Conservation (phyloP, 495 filamentous ascomycete species). For the Tuber borchii region DNA sequence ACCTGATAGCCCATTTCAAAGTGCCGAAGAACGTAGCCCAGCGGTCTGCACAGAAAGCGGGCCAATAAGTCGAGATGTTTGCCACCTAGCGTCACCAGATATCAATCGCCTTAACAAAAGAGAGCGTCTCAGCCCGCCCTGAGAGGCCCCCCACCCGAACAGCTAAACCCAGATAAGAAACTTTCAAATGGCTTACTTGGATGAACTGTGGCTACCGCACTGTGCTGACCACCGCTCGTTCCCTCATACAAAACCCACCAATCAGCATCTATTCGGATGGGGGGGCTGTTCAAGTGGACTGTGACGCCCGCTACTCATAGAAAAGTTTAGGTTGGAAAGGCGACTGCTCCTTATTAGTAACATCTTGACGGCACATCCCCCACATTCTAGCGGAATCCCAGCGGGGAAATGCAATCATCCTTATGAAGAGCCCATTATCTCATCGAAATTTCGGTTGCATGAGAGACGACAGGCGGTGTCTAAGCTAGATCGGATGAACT, state of each 20-base stretch:
- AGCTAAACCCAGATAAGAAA: no score
- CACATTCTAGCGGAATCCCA: neutral
- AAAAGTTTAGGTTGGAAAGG: neutral
- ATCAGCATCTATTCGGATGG: no score
- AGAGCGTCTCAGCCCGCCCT: no score
- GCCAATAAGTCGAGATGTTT: neutral
- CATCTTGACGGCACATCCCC: neutral
- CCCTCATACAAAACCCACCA: no score
- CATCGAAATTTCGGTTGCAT: neutral
- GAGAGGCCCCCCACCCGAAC: no score
- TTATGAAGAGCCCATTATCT: neutral
- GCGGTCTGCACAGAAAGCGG: neutral
- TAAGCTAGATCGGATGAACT: no score
- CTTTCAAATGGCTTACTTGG: no score
- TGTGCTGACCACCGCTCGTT: no score
- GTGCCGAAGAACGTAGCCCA: neutral
- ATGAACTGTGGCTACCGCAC: no score
- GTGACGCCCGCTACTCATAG: neutral
- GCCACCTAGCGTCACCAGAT: neutral
- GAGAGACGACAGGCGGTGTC: neutral
- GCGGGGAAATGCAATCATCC: neutral
- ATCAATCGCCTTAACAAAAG: neutral
- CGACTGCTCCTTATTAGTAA: neutral
- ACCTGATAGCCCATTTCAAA: neutral
- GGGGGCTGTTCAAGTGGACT: no score